These are phyloP conservation scores for Syncephalastrum sp. DNA, from an alignment of 371 early-diverging fungal species.

Conservation along the genomic window DNA sequence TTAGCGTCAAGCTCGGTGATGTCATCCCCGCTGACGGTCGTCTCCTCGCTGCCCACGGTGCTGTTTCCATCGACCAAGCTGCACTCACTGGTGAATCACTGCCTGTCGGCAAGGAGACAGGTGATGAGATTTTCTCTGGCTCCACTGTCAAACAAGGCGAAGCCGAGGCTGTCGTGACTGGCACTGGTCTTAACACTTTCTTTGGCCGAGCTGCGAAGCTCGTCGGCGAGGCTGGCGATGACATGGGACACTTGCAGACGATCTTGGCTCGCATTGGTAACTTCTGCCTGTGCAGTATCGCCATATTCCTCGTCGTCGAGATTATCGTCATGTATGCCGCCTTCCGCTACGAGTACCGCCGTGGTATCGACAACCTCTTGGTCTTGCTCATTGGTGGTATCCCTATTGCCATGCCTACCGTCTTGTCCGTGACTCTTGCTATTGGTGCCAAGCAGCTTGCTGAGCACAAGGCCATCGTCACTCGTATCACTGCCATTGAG, in stretches of 20 bases:
- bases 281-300: constrained; percentile 74
- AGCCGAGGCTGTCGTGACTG: constrained; percentile 84
- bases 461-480: constrained; percentile 90
- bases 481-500: constrained; percentile 87
- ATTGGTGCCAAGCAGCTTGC: constrained; percentile 94
- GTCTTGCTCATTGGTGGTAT: constrained; percentile 83
- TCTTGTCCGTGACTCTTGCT: constrained; percentile 91
- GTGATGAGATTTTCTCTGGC: constrained; percentile 74
- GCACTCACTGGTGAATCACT: constrained; percentile 87
- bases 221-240: constrained; percentile 77
- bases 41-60: constrained; percentile 51
- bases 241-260: constrained; percentile 88
- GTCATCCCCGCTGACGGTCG: constrained; percentile 80
- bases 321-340: constrained; percentile 82
- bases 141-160: constrained; percentile 93
- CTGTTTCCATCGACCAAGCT: constrained; percentile 72
- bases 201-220: constrained; percentile 89
- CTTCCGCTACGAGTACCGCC: constrained; percentile 70
- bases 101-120: constrained; percentile 70
- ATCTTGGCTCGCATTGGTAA: constrained; percentile 92
- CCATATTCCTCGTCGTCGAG: constrained; percentile 73
- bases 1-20: constrained; percentile 76
- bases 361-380: constrained; percentile 71
- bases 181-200: constrained; percentile 86
- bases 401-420: constrained; percentile 82